Evolutionary conservation across 768 basidiomycete genomes (phyloP).

Genomic region (Leccinum sublutescens): DNA sequence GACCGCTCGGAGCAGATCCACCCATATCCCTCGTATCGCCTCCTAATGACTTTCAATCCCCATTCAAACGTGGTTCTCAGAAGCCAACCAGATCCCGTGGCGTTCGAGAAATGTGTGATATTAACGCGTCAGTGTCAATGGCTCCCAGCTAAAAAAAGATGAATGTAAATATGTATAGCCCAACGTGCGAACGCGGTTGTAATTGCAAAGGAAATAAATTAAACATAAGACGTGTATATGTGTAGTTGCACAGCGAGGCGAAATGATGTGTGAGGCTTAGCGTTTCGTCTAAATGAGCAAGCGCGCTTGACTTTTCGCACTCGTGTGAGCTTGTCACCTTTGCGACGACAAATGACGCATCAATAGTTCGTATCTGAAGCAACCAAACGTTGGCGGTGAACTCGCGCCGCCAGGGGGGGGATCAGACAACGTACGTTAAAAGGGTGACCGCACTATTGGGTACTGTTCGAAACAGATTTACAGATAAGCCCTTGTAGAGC

Average conservation of each 20-base stretch:
- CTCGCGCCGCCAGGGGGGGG: not conserved
- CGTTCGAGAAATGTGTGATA: constrained; percentile 4
- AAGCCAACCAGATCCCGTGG: not conserved
- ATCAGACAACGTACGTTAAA: constrained; percentile 41
- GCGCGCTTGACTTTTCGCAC: not conserved
- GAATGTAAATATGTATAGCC: not conserved
- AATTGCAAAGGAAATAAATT: constrained; percentile 1
- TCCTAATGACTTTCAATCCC: constrained; percentile 10
- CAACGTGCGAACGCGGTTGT: constrained; percentile 6
- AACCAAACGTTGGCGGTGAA: constrained; percentile 3
- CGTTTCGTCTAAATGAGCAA: constrained; percentile 21
- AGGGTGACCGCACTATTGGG: constrained; percentile 96
- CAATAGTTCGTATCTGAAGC: constrained; percentile 30
- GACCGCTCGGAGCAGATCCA: constrained; percentile 4
- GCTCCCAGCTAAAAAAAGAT: constrained; percentile 1
- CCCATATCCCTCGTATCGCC: not conserved
- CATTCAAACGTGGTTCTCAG: constrained; percentile 9
- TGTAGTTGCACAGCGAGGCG: constrained; percentile 13
- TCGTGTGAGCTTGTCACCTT: constrained; percentile 10
- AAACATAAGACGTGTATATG: constrained; percentile 1
- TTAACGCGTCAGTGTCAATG: constrained; percentile 8
- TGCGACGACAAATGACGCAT: constrained; percentile 32
- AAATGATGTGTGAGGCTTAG: constrained; percentile 3
- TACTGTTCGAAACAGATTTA: constrained; percentile 92
- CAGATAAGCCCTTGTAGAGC: constrained; percentile 90